These are phyloP conservation scores for Aspergillus hancockii DNA, from an alignment of 495 filamentous ascomycete genomes.

Conservation along the genomic window DNA sequence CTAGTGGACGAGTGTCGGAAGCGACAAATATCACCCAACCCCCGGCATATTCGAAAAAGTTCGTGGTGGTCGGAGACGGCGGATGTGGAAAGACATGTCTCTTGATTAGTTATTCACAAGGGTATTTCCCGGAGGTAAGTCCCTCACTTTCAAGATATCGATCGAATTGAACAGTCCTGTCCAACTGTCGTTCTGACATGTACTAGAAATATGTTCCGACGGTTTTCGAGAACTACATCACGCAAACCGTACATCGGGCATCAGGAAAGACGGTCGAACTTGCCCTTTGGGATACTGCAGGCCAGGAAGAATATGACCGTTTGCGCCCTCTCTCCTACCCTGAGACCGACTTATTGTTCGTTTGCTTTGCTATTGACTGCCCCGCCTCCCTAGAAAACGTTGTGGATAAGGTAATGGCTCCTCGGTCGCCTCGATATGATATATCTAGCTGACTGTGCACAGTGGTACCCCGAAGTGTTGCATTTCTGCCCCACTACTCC, in stretches of 20 bases:
- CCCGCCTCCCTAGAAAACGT: conserved; percentile 98
- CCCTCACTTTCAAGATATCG: background rate
- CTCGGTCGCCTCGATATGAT: background rate
- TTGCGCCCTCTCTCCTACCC: conserved; percentile 94
- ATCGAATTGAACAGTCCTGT: background rate
- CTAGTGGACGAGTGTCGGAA: conserved; percentile 67
- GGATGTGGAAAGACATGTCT: conserved; percentile 99
- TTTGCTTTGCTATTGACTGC: conserved; percentile 99
- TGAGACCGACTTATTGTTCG: conserved; percentile 95
- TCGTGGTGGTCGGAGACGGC: conserved; percentile 96
- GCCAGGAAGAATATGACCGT: conserved; percentile 98
- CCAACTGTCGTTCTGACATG: conserved; percentile 6
- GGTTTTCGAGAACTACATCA: conserved; percentile 99
- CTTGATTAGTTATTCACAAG: conserved; percentile 96
- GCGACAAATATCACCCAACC: conserved; percentile 84
- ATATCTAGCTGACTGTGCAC: conserved; percentile 20
- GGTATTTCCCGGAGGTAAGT: conserved; percentile 93
- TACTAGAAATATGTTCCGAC: conserved; percentile 97
- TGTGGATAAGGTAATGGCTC: conserved; percentile 84
- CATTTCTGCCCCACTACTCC: conserved; percentile 98
- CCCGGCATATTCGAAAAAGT: conserved; percentile 95
- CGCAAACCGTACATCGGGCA: conserved; percentile 81
- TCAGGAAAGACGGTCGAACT: conserved; percentile 94
- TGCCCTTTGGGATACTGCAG: conserved; percentile 97
- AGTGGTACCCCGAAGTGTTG: conserved; percentile 99